Evolutionary conservation across 2,329 filamentous ascomycete species (phyloP).

Genomic region (Esteya vermicola): DNA sequence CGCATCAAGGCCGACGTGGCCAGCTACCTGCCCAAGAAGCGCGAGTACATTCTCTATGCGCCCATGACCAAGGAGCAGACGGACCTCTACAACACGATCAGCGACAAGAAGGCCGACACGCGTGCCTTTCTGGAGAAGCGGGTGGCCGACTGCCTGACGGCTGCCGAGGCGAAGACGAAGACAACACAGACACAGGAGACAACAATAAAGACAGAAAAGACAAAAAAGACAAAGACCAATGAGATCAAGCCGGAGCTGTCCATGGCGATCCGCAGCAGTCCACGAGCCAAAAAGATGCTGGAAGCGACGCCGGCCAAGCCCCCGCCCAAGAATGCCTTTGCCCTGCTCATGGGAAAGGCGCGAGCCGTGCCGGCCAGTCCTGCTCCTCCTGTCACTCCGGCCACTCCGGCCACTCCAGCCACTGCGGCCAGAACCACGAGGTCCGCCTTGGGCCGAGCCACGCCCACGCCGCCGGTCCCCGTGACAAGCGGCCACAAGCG

Average conservation of each 20-base stretch:
- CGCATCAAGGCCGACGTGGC: slow-evolving; percentile 91
- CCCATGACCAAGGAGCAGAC: slow-evolving; percentile 84
- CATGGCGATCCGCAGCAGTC: slow-evolving; percentile 21
- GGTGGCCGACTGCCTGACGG: slow-evolving; percentile 49
- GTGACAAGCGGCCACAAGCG: slow-evolving; percentile 16
- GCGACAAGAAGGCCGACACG: slow-evolving; percentile 41
- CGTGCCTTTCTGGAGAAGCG: slow-evolving; percentile 74
- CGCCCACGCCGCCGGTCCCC: too few relatives aligned
- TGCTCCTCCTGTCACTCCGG: too few relatives aligned
- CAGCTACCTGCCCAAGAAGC: slow-evolving; percentile 80
- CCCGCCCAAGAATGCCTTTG: slow-evolving; percentile 33
- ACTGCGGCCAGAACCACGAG: too few relatives aligned
- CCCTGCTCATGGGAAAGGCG: slow-evolving; percentile 41
- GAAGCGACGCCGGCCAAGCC: too few relatives aligned
- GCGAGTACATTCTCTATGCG: slow-evolving; percentile 90
- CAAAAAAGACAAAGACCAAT: not conserved
- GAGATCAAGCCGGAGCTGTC: not conserved
- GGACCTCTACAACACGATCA: slow-evolving; percentile 63
- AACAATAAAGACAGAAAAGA: not conserved
- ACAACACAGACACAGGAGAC: slow-evolving; percentile 8
- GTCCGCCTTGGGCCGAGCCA: too few relatives aligned
- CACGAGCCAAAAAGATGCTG: slow-evolving; percentile 11
- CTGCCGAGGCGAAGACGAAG: slow-evolving; percentile 15
- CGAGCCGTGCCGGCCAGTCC: too few relatives aligned
- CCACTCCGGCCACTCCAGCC: too few relatives aligned